Base-by-base conservation (phyloP, 1,284 basidiomycete genomes). In the Marasmius tenuissimus region DNA sequence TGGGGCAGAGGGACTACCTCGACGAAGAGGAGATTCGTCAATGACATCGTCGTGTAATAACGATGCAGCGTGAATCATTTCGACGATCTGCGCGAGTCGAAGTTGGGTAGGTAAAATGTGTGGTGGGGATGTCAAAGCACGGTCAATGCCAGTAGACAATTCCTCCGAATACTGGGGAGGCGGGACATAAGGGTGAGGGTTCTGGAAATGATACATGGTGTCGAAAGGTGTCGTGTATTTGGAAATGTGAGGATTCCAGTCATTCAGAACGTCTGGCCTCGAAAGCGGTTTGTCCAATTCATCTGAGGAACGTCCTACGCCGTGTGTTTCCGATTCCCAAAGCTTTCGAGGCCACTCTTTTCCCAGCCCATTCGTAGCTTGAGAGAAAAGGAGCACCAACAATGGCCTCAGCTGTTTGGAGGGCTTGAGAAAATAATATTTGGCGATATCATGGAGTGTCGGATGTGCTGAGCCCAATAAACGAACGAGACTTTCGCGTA, bases 31-130 rank as follows among this genome's bases (percentile, higher is more conserved):
- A 0, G 96, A 94, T 62, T 83, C 83, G 79, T 99, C 97, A 64
- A 96, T 90, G 56, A 99, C 96, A 69, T 95, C 93, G 83, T 99
- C 96, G 73, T 99, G 97, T 16, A 99, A 80, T 7, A 97, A 82
- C 1, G 94, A 97, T 35, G 97, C 97, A 65, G 98, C 94, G 73
- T 99, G 96, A 64, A 99, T 95, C 95, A 99, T 98, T 75, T 99
- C 97, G 56, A 95, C 91, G 61, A 99, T 97, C 72, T 97, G 94
- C 1, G 97, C 97, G 27, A 99, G 85, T 35, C 97, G 88, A 27
- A 92, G 79, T 75, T 99, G 97, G 1, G 91, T 91, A 5, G 93
- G 91, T 14, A 94, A 80, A 12, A 77, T 69, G 59, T 54, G 12
- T 66, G 68, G 87, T 87, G 65, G 91, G 76, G 33, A 91, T 83